Base-by-base conservation (phyloP, 805 yeast genomes). In the Hanseniaspora jakobsenii region DNA sequence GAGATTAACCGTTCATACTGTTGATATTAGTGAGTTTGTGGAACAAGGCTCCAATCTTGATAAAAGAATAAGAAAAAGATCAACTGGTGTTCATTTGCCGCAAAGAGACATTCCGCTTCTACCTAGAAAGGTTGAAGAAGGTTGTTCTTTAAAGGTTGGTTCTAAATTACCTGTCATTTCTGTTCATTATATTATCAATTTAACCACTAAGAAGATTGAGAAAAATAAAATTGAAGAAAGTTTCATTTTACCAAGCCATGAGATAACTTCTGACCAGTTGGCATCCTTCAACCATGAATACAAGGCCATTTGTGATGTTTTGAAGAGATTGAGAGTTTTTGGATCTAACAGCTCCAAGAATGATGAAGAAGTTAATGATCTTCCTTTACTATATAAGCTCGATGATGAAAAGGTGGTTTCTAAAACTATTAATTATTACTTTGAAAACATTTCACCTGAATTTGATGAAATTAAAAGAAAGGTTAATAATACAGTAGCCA, bases 41-140 rank as follows among this genome's bases (percentile, higher is more conserved):
- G 75, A 72, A 51, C 79, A 75, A 32, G 89, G 86, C 13, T 75
- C 94, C 0, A 64, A 75, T 8, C 65, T 89, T 49, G 98, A 91
- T 56, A 77, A 87, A 50, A 86, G 89, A 58, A 81, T 94, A 1
- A 82, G 84, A 62, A 86, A 84, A 65, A 73, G 97, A 58, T 85
- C 93, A 1, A 75, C 89, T 3, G 77, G 95, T 6, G 96, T 89
- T 3, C 81, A 78, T 55, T 70, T 87, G 60, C 91, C 93, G 12
- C 95, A 87, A 58, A 67, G 71, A 23, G 72, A 77, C 35, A 71
- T 66, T 10, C 73, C 78, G 48, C 67, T 86, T 52, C 71, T 79
- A 52, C 95, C 95, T 7, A 65, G 66, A 35, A 70, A 72, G 36
- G 67, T 89, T 19, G 75, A 74, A 53, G 72, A 75, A 6, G 53